These are phyloP conservation scores for Papiliotrema fonsecae DNA, from an alignment of 1,284 basidiomycete species.

Conservation along the genomic window DNA sequence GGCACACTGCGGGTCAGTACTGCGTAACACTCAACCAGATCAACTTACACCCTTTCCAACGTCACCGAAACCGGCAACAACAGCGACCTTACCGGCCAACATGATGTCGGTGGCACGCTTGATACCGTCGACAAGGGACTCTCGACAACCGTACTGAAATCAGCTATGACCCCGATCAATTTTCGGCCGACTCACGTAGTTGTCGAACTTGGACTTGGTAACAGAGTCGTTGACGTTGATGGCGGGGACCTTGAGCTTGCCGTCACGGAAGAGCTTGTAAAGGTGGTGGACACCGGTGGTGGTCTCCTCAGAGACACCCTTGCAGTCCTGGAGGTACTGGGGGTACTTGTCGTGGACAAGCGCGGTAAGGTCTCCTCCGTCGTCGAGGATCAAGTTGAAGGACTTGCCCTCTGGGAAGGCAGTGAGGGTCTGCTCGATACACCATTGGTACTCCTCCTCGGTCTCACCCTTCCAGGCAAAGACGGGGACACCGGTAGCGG, in stretches of 20 bases:
- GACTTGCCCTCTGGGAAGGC: constrained; percentile 66
- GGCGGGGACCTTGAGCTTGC: constrained; percentile 93
- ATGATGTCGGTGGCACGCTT: constrained; percentile 99
- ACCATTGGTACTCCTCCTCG: constrained; percentile 98
- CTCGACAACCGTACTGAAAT: constrained; percentile 99
- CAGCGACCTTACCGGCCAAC: constrained; percentile 98
- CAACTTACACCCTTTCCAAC: constrained; percentile 91
- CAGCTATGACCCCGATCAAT: no score
- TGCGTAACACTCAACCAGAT: background rate
- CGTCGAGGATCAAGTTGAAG: constrained; percentile 99
- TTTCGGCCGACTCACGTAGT: no score
- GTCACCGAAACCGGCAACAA: constrained; percentile 98
- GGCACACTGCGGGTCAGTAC: constrained; percentile 64
- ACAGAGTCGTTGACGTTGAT: constrained; percentile 99
- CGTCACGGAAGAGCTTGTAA: constrained; percentile 94
- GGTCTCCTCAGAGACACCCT: constrained; percentile 97
- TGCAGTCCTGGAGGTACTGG: constrained; percentile 77
- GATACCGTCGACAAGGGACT: constrained; percentile 99
- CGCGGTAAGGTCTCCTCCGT: constrained; percentile 94
- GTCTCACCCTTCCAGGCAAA: constrained; percentile 99
- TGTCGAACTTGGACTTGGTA: constrained; percentile 97
- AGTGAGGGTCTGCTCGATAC: constrained; percentile 90
- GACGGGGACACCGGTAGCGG: constrained; percentile 95
- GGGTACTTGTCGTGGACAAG: constrained; percentile 96
- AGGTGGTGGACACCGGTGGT: constrained; percentile 99